Base-by-base conservation (phyloP, 768 basidiomycete species). In the Pulveroboletus sp. region DNA sequence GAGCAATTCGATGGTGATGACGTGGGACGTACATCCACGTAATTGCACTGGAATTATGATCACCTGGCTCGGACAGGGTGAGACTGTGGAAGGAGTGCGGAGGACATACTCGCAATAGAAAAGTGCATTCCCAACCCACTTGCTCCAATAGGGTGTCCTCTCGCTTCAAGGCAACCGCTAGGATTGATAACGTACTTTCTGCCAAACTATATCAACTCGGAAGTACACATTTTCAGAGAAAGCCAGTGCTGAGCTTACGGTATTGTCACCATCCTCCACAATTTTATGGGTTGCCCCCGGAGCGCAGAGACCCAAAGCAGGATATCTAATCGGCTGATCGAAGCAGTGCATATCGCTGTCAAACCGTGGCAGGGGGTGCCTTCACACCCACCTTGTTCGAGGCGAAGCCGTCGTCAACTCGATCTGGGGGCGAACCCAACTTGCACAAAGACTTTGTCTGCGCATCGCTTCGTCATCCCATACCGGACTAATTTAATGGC, bases 401-500 rank as follows among this genome's bases (percentile, higher is more conserved):
- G 47, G 87, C 79, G 67, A 90, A 92, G 61, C 89, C 91, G 58
- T 92, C 89, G 52, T 92, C 85, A n/a, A 92, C 82, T 51, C 85
- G 80, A 63, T 1, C 82, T 82, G 2, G 76, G 72, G 6, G 69
- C 69, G 58, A 89, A 83, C 0, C 85, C 85, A 10, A 88, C 87
- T 36, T 83, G 73, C 33, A 67, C 65, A 64, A 89, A 92, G 1
- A 81, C 84, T 47, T 81, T 70, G 59, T 88, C 79, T 6, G 87
- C 82, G 42, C 77, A 79, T 24, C 67, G 67, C 59, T 83, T 81
- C 3, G 83, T 76, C 88, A 91, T 92, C 42, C 74, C 67, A 55
- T 83, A 88, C 1, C 87, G 89, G 15, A 85, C 79, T 5, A 89
- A 71, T 48, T 90, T 82, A 78, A 92, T 88, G 0, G 85, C 76